Percentiles rank a stretch among this genome's conserved stretches.
phyloP scores from a whole-genome alignment of 805 yeast genomes.

The Zygoascus ofunaensis region DNA sequence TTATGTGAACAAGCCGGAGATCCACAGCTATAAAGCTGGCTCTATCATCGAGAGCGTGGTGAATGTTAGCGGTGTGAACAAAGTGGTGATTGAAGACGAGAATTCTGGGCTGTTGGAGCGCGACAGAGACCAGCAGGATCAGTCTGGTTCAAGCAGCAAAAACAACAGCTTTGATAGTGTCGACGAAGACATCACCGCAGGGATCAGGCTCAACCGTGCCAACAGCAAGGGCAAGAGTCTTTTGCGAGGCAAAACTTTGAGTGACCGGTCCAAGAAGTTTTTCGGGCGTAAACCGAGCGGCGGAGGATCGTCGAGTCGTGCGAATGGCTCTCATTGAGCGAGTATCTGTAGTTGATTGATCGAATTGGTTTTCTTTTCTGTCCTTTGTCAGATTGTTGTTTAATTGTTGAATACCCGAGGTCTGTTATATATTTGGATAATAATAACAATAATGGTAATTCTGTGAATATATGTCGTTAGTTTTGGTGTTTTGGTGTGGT shows the following conservation, averaged over 20 bases:
- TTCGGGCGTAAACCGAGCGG: neutral
- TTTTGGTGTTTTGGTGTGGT: too few species aligned
- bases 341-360: too few species aligned
- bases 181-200: neutral
- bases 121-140: too few species aligned
- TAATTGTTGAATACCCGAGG: too few species aligned
- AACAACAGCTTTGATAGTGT: neutral
- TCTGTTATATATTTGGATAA: too few species aligned
- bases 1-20: slow-evolving; percentile 13
- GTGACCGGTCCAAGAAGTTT: neutral
- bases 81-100: slow-evolving; percentile 70
- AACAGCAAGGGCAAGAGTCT: neutral
- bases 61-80: slow-evolving; percentile 75
- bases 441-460: too few species aligned
- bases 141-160: neutral
- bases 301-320: too few species aligned
- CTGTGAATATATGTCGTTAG: too few species aligned
- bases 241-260: neutral
- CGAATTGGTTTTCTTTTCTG: too few species aligned
- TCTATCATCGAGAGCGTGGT: slow-evolving; percentile 75
- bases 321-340: too few species aligned
- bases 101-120: neutral
- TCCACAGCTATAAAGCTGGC: slow-evolving; percentile 33
- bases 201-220: neutral
- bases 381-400: too few species aligned